Evolutionary conservation across 352 stramenopile genomes (phyloP), one percentile per base, ranked within the genome.

Genomic region (Pythium rhizo-oryzae): DNA sequence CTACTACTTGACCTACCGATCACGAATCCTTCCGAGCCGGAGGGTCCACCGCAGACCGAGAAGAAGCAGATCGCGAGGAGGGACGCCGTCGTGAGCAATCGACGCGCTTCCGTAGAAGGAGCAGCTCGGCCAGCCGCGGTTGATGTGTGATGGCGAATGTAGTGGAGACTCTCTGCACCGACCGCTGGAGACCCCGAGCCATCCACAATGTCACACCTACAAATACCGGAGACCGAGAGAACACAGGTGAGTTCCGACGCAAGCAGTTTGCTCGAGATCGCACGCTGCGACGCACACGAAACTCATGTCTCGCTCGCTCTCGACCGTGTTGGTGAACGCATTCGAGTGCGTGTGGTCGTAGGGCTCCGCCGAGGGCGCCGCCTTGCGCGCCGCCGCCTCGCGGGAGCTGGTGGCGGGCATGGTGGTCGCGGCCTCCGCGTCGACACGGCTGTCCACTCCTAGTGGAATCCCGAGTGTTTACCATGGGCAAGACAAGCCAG

Each of bases 21-120:
- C 43, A 90, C 64, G 50, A 86, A 58, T 2, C 71, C 44, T 54
- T 90, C 80, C 4, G 76, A 81, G 24, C 80, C 75, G 37, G 75
- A 70, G 0, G 82, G 80, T 0, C 79, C 82, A 33, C 79, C 79
- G 43, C 73, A 77, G 21, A 86, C 75, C 0, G 76, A 56, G 71
- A 89, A 89, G 70, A 86, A 90, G 63, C 72, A 78, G 56, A 90
- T 65, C 30, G 79, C 79, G n/a, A 89, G 65, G 24, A 91, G 64
- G 19, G 65, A 62, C 19, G 72, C 37, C 0, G 68, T 82, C 24
- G 78, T 79, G 59, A 90, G 65, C 30, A 82, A 56, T 35, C 66
- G 74, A 19, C 54, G 60, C 24, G 25, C 13, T 11, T 30, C 50
- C 15, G 23, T 39, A 11, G 43, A 24, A 0, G 50, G 19, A 6